A percentile compares a stretch with the other conserved stretches of the same genome.
These are phyloP conservation scores for Tylopilus vinaceipallidus DNA, from an alignment of 768 basidiomycete genomes.

Conservation along the genomic window DNA sequence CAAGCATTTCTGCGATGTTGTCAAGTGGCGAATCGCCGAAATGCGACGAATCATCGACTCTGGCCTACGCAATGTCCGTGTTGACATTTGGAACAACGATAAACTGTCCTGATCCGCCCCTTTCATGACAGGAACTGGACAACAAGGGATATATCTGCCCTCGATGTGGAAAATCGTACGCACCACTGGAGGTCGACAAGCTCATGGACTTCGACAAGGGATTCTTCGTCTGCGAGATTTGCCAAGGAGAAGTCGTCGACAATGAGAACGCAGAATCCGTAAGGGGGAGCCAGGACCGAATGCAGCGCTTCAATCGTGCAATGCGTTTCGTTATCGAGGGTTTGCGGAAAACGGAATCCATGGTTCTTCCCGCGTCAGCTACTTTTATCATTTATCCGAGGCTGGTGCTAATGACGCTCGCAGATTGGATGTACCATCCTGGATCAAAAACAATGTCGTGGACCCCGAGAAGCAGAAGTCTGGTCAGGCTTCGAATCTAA, in stretches of 20 bases:
- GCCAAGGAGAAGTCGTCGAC: slow-evolving; percentile 81
- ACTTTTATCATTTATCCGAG: neutral
- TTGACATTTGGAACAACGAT: neutral
- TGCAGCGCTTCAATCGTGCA: slow-evolving; percentile 92
- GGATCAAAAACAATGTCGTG: slow-evolving; percentile 72
- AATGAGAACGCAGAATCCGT: slow-evolving; percentile 90
- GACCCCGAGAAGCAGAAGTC: slow-evolving; percentile 62
- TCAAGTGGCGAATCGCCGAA: slow-evolving; percentile 94
- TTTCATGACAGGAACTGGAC: slow-evolving; percentile 73
- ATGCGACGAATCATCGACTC: slow-evolving; percentile 91
- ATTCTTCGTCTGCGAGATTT: slow-evolving; percentile 83
- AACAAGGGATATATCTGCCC: slow-evolving; percentile 98
- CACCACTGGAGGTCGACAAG: slow-evolving; percentile 80
- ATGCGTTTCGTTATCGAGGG: slow-evolving; percentile 87
- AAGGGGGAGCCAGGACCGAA: slow-evolving; percentile 84
- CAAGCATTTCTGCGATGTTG: slow-evolving; percentile 92
- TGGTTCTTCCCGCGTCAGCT: slow-evolving; percentile 79
- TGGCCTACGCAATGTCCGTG: slow-evolving; percentile 78
- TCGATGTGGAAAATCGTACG: slow-evolving; percentile 79
- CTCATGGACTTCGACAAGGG: slow-evolving; percentile 71
- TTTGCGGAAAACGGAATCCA: slow-evolving; percentile 83
- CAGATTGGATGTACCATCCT: slow-evolving; percentile 80
- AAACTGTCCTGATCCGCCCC: neutral
- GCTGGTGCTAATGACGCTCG: slow-evolving; percentile 2
- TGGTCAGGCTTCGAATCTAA: slow-evolving; percentile 53